Evolutionary conservation across 2,329 filamentous ascomycete species (phyloP), one percentile per base, ranked within the genome.

Genomic region (Aspergillus unguis): DNA sequence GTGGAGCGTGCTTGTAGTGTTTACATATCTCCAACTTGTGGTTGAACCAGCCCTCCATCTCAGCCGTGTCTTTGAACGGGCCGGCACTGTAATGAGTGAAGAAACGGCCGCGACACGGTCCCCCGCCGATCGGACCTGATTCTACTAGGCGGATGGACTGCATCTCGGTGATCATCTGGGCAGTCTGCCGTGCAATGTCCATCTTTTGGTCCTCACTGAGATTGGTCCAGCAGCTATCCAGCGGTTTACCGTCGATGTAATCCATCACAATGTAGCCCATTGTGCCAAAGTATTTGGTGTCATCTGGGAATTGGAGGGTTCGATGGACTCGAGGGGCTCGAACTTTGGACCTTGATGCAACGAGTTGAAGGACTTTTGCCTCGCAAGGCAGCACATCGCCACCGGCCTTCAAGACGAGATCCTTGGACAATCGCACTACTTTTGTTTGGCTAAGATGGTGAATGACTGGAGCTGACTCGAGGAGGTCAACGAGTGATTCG

Each of bases 41-140:
- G 41, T 66, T 63, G 40, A 65, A 64, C 61, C 56, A 62, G 29
- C 27, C 54, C 48, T 63, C 56, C n/a, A 62, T 27, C 52, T 62
- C 52, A 40, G 48, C 25, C 43, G 32, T 31, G 33, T 51, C 45
- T 44, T 49, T 53, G 26, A 62, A 62, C 32, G 59, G 60, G 29
- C 60, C 52, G 35, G 55, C 61, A 36, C 61, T 57, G 43, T 56
- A 62, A 46, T 62, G 6, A 33, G 31, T 33, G 10, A 33, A 33
- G 6, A 6, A 33, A 6, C 6, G 31, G 10, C 31, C 31, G 6
- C 6, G 31, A 33, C 31, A 6, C 31, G 31, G 6, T 33, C 10
- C 6, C 2, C 10, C 31, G 6, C 31, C 31, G 10, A 33, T 10
- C 6, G 31, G 31, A 2, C 31, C 31, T 33, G 31, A 10, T 6